Conservation (phyloP, 2,329 filamentous ascomycete species). For the Aspergillus oerlinghausenensis region DNA sequence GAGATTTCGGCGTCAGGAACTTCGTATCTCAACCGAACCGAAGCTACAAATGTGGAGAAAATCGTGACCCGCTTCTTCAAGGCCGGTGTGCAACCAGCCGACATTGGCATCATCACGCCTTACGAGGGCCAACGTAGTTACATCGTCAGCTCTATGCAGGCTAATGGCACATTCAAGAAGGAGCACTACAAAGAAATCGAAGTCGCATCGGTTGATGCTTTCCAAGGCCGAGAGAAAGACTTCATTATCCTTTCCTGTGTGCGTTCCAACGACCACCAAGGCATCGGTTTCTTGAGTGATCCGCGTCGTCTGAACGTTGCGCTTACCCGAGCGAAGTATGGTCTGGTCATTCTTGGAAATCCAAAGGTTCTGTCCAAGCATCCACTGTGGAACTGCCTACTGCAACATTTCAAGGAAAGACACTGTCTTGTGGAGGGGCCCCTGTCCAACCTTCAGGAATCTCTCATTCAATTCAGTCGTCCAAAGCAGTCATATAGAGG, state of each 20-base stretch:
- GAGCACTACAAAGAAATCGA: conserved; percentile 98
- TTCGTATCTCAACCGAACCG: conserved; percentile 95
- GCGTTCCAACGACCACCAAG: conserved; percentile 96
- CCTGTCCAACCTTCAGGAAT: conserved; percentile 91
- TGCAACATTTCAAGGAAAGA: conserved; percentile 93
- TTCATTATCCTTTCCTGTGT: conserved; percentile 98
- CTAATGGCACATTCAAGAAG: conserved; percentile 94
- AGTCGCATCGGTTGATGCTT: conserved; percentile 95
- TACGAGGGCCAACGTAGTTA: conserved; percentile 98
- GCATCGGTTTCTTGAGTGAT: conserved; percentile 97
- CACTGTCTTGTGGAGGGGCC: conserved; percentile 96
- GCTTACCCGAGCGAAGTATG: conserved; percentile 93
- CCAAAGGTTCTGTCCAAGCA: conserved; percentile 97
- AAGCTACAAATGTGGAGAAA: conserved; percentile 97
- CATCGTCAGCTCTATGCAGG: conserved; percentile 99
- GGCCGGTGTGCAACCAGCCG: conserved; percentile 85
- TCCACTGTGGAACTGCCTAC: conserved; percentile 91
- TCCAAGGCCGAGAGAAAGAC: conserved; percentile 98
- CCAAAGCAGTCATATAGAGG: conserved; percentile 89
- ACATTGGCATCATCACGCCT: conserved; percentile 96
- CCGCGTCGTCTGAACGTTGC: conserved; percentile 96
- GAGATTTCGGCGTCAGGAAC: conserved; percentile 98
- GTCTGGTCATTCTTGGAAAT: conserved; percentile 92
- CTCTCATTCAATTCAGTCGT: conserved; percentile 87
- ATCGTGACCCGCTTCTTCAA: conserved; percentile 98